Evolutionary conservation across 2,329 filamentous ascomycete genomes (phyloP), one percentile per base, ranked within the genome.

Genomic region (Ophiostoma quercus): DNA sequence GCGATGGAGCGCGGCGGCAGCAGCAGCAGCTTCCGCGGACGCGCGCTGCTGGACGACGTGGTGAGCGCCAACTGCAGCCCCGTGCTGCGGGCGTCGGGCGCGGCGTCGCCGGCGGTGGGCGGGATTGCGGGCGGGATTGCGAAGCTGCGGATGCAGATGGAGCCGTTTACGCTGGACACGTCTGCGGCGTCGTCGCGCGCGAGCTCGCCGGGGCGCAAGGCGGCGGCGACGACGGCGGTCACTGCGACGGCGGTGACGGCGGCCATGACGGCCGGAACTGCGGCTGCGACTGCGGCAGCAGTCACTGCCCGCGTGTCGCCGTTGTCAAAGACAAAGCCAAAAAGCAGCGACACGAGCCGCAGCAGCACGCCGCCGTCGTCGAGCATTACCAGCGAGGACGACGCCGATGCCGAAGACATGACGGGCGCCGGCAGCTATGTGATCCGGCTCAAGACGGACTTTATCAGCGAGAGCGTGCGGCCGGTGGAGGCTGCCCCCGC

Each of bases 121-220:
- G 93, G 92, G 66, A 93, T 97, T 75, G 91, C 92, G 76, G 89
- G 90, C 71, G 93, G 92, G 66, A 93, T 97, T 75, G 91, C 92
- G 76, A 91, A 90, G 75, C 82, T 97, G 76, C 92, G 92, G 77
- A 84, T 90, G 77, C 90, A 95, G 76, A 84, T 97, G 71, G 93
- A 97, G 72, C 87, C 89, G 2, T 82, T 97, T 69, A 91, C 86
- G 75, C 82, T 96, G 16, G 85, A 88, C 72, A 79, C 77, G 54
- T 75, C 78, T 32, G 74, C 76, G 6, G 82, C 73, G 84, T 79
- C 74, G 83, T 82, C 75, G 85, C 83, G 75, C 78, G 80, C 68
- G 75, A 79, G 68, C 65, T 84, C 87, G 2, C 72, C 9, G 84
- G 85, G 65, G 83, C 83, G 57, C 32, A 34, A 66, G 43, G 66